phyloP scores from a whole-genome alignment of 2,329 filamentous ascomycete genomes.

The Phialophora chinensis region DNA sequence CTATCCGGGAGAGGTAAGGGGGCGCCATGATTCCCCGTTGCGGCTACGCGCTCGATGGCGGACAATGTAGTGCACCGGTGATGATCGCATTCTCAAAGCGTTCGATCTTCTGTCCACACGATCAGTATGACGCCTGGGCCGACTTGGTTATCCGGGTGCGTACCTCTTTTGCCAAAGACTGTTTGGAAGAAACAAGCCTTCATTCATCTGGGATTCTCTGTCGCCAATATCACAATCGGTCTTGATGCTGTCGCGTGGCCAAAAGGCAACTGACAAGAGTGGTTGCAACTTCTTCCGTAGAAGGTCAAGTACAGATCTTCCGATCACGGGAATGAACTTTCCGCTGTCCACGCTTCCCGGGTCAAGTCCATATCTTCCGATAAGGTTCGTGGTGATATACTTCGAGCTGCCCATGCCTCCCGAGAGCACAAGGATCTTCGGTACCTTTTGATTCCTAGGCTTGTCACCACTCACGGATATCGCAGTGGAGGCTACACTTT shows the following conservation, averaged over 20 bases:
- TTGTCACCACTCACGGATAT: background rate
- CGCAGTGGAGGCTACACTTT: background rate
- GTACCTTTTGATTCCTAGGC: background rate
- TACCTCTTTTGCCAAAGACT: background rate
- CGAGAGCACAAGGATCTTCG: background rate
- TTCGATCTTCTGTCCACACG: background rate
- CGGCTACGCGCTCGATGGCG: slow-evolving; percentile 34
- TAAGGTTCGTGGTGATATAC: background rate
- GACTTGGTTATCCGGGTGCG: background rate
- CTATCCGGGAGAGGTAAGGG: slow-evolving; percentile 6
- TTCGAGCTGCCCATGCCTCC: background rate
- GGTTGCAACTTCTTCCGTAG: background rate
- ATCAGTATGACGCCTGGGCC: background rate
- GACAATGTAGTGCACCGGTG: slow-evolving; percentile 15
- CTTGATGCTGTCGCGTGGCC: background rate
- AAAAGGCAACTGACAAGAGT: background rate
- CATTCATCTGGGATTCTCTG: background rate
- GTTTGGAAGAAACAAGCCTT: background rate
- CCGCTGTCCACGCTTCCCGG: no score
- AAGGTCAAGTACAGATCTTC: background rate
- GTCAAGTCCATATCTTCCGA: background rate
- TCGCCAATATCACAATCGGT: background rate
- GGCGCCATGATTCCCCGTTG: slow-evolving; percentile 22
- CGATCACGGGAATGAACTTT: no score
- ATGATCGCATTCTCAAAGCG: background rate